These are phyloP conservation scores for Rhodofomes roseus DNA, from an alignment of 1,284 basidiomycete genomes.

Conservation along the genomic window DNA sequence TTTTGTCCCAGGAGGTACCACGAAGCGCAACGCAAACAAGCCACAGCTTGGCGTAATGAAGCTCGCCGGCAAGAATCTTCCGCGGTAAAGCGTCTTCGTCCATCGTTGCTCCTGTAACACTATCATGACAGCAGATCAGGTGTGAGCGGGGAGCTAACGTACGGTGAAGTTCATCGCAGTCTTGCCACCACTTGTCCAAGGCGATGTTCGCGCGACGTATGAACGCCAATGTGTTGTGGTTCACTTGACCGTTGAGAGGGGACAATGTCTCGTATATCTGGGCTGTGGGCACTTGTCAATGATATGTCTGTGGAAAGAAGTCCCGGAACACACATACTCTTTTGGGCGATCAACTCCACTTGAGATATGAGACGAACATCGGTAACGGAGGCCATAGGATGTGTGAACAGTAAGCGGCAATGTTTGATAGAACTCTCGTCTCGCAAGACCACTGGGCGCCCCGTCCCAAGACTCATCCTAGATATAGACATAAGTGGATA, in stretches of 20 bases:
- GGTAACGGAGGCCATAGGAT: conserved; percentile 84
- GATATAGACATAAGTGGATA: conserved; percentile 11
- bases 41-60: conserved; percentile 92
- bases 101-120: conserved; percentile 61
- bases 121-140: not conserved
- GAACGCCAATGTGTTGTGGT: conserved; percentile 79
- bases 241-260: conserved; percentile 83
- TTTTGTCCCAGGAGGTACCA: conserved; percentile 91
- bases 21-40: conserved; percentile 88
- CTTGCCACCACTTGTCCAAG: conserved; percentile 85
- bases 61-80: conserved; percentile 82
- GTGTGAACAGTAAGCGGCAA: conserved; percentile 75
- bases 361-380: conserved; percentile 85
- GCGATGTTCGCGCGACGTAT: conserved; percentile 83
- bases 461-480: conserved; percentile 88
- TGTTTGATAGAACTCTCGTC: conserved; percentile 86
- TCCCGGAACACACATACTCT: conserved; percentile 51
- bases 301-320: not conserved
- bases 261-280: conserved; percentile 88
- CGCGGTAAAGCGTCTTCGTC: conserved; percentile 82
- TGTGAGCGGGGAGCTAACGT: too few species aligned
- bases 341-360: conserved; percentile 88
- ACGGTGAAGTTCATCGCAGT: conserved; percentile 83
- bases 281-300: conserved; percentile 32
- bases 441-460: conserved; percentile 83